Evolutionary conservation across 305 asterid species (phyloP).

Genomic region (Plantago lanceolata): DNA sequence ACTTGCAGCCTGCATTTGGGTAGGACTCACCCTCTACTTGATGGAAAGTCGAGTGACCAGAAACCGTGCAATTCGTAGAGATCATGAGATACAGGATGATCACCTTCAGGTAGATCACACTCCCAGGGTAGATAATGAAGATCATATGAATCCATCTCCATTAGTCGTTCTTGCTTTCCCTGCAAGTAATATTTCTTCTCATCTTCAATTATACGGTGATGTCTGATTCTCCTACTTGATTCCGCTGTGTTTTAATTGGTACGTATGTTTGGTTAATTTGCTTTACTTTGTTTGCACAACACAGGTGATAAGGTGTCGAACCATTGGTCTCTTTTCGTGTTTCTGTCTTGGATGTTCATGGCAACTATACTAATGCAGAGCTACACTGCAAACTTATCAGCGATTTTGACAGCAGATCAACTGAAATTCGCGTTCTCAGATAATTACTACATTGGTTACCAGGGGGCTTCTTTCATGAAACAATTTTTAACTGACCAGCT

Average conservation of each 20-base stretch:
- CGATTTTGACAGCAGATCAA: constrained; percentile 40
- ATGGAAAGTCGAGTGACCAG: too few species aligned
- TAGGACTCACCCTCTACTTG: too few species aligned
- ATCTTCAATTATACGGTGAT: background rate
- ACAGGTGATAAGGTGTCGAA: constrained; percentile 41
- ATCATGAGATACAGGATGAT: too few species aligned
- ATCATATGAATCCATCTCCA: too few species aligned
- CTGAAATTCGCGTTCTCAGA: constrained; percentile 38
- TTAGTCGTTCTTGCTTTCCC: too few species aligned
- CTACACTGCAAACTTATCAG: constrained; percentile 35
- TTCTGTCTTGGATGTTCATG: constrained; percentile 40
- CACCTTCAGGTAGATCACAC: too few species aligned
- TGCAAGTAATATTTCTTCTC: too few species aligned
- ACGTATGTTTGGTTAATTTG: background rate
- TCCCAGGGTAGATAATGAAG: too few species aligned
- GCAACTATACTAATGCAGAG: constrained; percentile 36
- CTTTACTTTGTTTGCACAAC: background rate
- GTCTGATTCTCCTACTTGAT: too few species aligned
- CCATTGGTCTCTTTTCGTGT: constrained; percentile 35
- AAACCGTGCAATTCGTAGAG: too few species aligned
- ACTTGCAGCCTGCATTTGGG: too few species aligned
- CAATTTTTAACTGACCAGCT: constrained; percentile 9
- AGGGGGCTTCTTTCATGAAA: constrained; percentile 32
- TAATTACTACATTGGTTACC: constrained; percentile 34
- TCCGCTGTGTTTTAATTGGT: too few species aligned